Percentiles rank a stretch among this genome's conserved stretches.
phyloP scores from a whole-genome alignment of 2,329 filamentous ascomycete genomes.

The Colletotrichum shisoi region DNA sequence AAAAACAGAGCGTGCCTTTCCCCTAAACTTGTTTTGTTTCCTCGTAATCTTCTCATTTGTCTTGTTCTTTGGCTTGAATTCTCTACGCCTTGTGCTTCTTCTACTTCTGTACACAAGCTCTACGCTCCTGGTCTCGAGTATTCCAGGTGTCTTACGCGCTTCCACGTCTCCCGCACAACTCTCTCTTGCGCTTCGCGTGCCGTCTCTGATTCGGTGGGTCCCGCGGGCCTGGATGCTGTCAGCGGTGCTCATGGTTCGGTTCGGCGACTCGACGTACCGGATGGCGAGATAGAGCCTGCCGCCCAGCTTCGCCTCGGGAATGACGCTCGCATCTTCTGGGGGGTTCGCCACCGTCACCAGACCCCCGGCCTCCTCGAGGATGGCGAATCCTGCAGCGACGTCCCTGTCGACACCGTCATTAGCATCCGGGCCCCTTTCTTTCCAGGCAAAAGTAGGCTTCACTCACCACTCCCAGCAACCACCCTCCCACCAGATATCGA shows the following conservation, averaged over 20 bases:
- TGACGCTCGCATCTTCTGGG: slow-evolving; percentile 63
- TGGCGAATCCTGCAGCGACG: slow-evolving; percentile 77
- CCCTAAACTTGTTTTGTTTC: no score
- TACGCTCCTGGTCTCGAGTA: slow-evolving; percentile 70
- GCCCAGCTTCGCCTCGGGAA: slow-evolving; percentile 69
- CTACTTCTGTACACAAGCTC: background rate
- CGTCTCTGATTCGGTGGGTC: slow-evolving; percentile 66
- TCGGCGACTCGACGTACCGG: slow-evolving; percentile 52
- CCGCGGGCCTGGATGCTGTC: slow-evolving; percentile 63
- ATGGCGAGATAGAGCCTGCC: slow-evolving; percentile 76
- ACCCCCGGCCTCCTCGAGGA: slow-evolving; percentile 76
- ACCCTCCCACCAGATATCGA: slow-evolving; percentile 86
- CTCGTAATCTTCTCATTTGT: no score
- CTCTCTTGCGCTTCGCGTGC: slow-evolving; percentile 73
- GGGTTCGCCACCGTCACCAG: slow-evolving; percentile 78
- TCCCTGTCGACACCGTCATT: slow-evolving; percentile 59
- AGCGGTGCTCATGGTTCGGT: slow-evolving; percentile 2
- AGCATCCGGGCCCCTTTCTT: slow-evolving; percentile 64
- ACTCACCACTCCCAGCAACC: slow-evolving; percentile 80
- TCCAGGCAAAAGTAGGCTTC: slow-evolving; percentile 57
- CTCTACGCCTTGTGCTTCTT: background rate
- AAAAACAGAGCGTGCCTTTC: slow-evolving; percentile 33
- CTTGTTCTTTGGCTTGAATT: background rate
- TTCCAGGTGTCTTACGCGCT: slow-evolving; percentile 69
- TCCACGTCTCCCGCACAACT: slow-evolving; percentile 76